phyloP scores from a whole-genome alignment of 2,329 filamentous ascomycete species.

The Lanzia echinophila region DNA sequence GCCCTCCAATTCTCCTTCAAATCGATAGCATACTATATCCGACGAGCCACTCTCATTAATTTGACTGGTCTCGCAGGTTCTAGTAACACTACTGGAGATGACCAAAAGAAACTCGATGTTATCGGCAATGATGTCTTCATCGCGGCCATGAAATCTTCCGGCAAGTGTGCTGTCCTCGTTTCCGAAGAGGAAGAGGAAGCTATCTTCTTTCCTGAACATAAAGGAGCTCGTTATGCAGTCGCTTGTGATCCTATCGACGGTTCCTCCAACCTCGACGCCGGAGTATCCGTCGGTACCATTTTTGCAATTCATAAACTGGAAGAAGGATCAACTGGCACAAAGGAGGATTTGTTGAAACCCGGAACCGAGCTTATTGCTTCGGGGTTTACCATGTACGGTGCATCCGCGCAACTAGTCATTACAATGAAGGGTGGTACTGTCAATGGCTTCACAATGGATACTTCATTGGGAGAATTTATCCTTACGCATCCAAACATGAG shows the following conservation, averaged over 20 bases:
- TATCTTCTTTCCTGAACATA: slow-evolving; percentile 73
- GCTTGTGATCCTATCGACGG: slow-evolving; percentile 98
- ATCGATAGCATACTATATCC: slow-evolving; percentile 98
- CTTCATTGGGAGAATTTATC: slow-evolving; percentile 96
- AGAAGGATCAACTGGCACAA: slow-evolving; percentile 65
- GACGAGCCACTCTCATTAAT: slow-evolving; percentile 89
- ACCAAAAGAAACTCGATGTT: slow-evolving; percentile 99
- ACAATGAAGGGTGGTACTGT: slow-evolving; percentile 90
- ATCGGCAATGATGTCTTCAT: slow-evolving; percentile 99
- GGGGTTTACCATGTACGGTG: slow-evolving; percentile 99
- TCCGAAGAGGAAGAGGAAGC: slow-evolving; percentile 95
- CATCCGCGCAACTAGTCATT: slow-evolving; percentile 90
- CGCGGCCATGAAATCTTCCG: slow-evolving; percentile 86
- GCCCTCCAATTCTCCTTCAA: slow-evolving; percentile 99
- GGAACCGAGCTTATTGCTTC: slow-evolving; percentile 87
- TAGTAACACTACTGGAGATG: slow-evolving; percentile 91
- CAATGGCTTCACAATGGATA: slow-evolving; percentile 97
- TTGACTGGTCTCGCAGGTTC: slow-evolving; percentile 91
- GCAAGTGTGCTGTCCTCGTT: slow-evolving; percentile 85
- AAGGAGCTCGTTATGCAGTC: slow-evolving; percentile 82
- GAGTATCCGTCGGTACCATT: slow-evolving; percentile 96
- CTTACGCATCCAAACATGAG: slow-evolving; percentile 93
- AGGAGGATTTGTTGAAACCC: slow-evolving; percentile 81
- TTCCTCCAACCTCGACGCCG: slow-evolving; percentile 93
- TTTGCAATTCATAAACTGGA: slow-evolving; percentile 89